These are phyloP conservation scores for Suillus subluteus DNA, from an alignment of 768 basidiomycete genomes.

Conservation along the genomic window DNA sequence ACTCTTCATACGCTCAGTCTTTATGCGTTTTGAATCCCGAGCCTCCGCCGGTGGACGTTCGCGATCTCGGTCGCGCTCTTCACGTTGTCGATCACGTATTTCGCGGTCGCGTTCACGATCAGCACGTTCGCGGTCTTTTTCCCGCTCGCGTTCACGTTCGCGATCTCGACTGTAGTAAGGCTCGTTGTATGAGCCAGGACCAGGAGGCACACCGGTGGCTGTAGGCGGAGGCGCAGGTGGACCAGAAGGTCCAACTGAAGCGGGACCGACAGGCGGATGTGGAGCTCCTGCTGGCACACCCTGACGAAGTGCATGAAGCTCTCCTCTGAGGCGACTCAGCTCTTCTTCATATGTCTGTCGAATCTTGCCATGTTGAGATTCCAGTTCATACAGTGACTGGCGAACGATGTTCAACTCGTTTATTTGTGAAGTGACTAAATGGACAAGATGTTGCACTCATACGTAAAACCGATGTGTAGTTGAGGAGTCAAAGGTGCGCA, in stretches of 20 bases:
- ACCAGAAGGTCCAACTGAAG: conserved; percentile 37
- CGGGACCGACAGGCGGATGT: conserved; percentile 37
- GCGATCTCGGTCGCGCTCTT: conserved; percentile 47
- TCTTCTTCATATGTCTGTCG: conserved; percentile 89
- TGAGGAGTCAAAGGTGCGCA: conserved; percentile 40
- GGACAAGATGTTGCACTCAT: conserved; percentile 17
- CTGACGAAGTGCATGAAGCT: conserved; percentile 59
- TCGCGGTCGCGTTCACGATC: conserved; percentile 42
- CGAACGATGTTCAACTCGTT: conserved; percentile 90
- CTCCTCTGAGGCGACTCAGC: conserved; percentile 67
- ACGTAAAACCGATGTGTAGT: conserved; percentile 1
- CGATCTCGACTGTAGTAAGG: conserved; percentile 44
- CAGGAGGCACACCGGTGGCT: conserved; percentile 35
- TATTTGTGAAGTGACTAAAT: conserved; percentile 76
- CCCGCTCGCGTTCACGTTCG: conserved; percentile 43
- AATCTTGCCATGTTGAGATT: conserved; percentile 84
- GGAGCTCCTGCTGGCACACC: conserved; percentile 38
- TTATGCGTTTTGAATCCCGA: conserved; percentile 65
- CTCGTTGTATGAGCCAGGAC: conserved; percentile 38
- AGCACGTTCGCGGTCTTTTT: conserved; percentile 46
- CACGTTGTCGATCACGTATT: conserved; percentile 39
- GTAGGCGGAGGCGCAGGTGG: conserved; percentile 35
- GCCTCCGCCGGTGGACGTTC: conserved; percentile 47
- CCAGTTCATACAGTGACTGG: conserved; percentile 89
- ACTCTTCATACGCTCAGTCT: conserved; percentile 52